Conservation (phyloP, 2,329 filamentous ascomycete genomes). For the Fusarium sp. region DNA sequence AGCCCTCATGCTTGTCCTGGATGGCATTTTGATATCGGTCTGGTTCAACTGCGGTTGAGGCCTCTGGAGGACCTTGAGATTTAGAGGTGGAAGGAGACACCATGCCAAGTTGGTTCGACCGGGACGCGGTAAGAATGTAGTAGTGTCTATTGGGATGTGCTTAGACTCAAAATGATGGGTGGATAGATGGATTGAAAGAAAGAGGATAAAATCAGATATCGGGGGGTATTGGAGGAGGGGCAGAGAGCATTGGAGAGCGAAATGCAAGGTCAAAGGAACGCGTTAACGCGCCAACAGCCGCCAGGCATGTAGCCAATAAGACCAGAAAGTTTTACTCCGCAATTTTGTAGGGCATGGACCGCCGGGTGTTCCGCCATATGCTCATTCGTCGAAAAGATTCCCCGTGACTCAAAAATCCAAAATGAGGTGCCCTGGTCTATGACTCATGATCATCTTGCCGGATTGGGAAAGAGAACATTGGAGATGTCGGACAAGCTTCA, state of each 20-base stretch:
- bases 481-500: no score
- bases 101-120: background rate
- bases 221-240: background rate
- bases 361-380: no score
- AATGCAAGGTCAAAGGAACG: background rate
- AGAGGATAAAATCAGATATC: background rate
- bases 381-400: no score
- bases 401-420: background rate
- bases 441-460: background rate
- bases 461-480: no score
- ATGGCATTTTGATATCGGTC: background rate
- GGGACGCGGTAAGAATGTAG: background rate
- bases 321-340: no score
- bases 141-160: background rate
- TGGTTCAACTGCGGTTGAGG: background rate
- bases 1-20: background rate
- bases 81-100: background rate
- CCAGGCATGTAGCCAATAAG: background rate
- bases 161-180: background rate
- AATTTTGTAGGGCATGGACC: no score
- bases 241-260: background rate
- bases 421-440: background rate
- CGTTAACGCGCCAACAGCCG: background rate
- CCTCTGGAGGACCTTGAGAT: background rate
- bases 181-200: background rate